These are phyloP conservation scores for Rhodomyrtus psidioides DNA, from an alignment of 441 rosid genomes.

Conservation along the genomic window DNA sequence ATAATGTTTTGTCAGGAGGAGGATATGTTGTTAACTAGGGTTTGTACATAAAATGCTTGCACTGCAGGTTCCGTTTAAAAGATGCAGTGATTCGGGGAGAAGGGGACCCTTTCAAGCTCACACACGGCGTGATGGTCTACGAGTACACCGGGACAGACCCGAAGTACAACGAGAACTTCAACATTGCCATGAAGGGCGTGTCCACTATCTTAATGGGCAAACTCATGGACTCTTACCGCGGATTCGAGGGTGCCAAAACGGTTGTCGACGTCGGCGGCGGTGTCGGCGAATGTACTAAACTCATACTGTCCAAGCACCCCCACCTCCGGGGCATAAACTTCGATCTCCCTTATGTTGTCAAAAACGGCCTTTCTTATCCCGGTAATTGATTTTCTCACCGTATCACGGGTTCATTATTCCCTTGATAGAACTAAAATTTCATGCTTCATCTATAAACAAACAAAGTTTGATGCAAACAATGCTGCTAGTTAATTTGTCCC, in stretches of 20 bases:
- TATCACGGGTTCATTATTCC: background rate
- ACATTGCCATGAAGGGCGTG: background rate
- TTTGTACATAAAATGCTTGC: background rate
- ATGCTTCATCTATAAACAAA: background rate
- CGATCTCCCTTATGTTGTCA: constrained; percentile 8
- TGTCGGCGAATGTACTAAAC: background rate
- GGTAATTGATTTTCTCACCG: background rate
- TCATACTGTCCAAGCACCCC: constrained; percentile 1
- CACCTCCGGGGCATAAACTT: constrained; percentile 11
- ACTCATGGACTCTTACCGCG: background rate
- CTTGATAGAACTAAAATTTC: background rate
- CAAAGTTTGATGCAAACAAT: background rate
- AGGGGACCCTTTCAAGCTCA: background rate
- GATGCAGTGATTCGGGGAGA: background rate
- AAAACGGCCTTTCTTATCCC: background rate
- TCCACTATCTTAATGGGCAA: background rate
- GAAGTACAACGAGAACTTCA: background rate
- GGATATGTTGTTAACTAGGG: background rate
- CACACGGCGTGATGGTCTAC: background rate
- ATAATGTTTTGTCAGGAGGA: background rate
- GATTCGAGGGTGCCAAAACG: background rate
- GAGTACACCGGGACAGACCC: constrained; percentile 1
- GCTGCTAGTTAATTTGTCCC: background rate
- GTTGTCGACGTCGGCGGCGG: constrained; percentile 15
- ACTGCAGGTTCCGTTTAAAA: background rate